Conservation (phyloP, 345 rosid genomes). For the Hibiscus syriacus region DNA sequence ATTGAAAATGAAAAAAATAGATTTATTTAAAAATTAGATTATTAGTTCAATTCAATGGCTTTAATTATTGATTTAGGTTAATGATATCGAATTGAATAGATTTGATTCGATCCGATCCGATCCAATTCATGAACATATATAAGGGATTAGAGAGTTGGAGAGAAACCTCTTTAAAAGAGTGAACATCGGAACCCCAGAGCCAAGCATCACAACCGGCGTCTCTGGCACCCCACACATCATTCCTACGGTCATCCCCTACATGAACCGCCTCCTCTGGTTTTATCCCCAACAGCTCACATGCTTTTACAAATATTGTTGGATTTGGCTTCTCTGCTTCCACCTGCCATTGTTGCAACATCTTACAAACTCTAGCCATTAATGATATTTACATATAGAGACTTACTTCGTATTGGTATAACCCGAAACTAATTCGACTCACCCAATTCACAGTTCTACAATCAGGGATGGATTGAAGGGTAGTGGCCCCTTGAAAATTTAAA, state of each 20-base stretch:
- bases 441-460: too few species aligned
- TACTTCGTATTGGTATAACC: too few species aligned
- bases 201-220: conserved; percentile 99
- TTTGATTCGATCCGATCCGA: too few species aligned
- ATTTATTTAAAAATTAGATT: background rate
- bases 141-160: background rate
- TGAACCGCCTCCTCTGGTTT: conserved; percentile 93
- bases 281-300: conserved; percentile 78
- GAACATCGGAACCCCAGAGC: conserved; percentile 97
- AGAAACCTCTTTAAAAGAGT: conserved; percentile 77
- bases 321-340: conserved; percentile 98
- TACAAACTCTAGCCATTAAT: too few species aligned
- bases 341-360: conserved; percentile 18
- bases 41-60: too few species aligned
- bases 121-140: background rate
- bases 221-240: conserved; percentile 97
- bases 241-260: conserved; percentile 97
- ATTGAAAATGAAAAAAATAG: background rate
- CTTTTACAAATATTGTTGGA: conserved; percentile 88
- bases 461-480: too few species aligned
- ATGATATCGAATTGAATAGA: too few species aligned
- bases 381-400: too few species aligned
- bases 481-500: too few species aligned
- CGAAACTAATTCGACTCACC: too few species aligned
- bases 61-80: too few species aligned